Evolutionary conservation across 352 stramenopile genomes (phyloP).

Genomic region (Hyaloperonospora brassicae): DNA sequence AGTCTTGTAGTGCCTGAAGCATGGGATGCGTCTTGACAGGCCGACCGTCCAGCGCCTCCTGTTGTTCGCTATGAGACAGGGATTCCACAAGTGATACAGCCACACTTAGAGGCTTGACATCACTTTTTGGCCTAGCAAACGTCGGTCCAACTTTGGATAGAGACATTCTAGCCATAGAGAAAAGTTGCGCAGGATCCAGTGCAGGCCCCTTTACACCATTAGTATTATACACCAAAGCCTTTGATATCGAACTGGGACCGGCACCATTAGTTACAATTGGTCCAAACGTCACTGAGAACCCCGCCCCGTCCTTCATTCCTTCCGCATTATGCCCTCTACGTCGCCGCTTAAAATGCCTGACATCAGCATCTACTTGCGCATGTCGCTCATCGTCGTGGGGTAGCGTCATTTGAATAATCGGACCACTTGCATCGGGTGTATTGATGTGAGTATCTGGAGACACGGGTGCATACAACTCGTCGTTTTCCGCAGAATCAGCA

Average conservation of each 20-base stretch:
- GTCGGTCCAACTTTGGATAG: slow-evolving; percentile 15
- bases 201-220: slow-evolving; percentile 14
- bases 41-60: slow-evolving; percentile 52
- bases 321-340: slow-evolving; percentile 26
- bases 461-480: slow-evolving; percentile 49
- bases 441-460: slow-evolving; percentile 72
- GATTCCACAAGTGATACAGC: slow-evolving; percentile 64
- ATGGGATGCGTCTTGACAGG: slow-evolving; percentile 57
- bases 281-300: slow-evolving; percentile 30
- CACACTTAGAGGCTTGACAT: slow-evolving; percentile 46
- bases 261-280: slow-evolving; percentile 17
- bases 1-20: slow-evolving; percentile 56
- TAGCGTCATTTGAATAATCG: slow-evolving; percentile 54
- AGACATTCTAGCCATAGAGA: slow-evolving; percentile 24
- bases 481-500: slow-evolving; percentile 38
- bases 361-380: slow-evolving; percentile 34
- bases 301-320: slow-evolving; percentile 3
- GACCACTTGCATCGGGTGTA: slow-evolving; percentile 34
- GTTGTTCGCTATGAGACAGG: slow-evolving; percentile 60
- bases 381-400: slow-evolving; percentile 34
- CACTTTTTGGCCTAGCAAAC: slow-evolving; percentile 16
- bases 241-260: neutral
- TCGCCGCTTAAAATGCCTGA: slow-evolving; percentile 57
- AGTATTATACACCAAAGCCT: slow-evolving; percentile 2
- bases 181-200: slow-evolving; percentile 16